Evolutionary conservation across 2,329 filamentous ascomycete species (phyloP), one percentile per base, ranked within the genome.

Genomic region (Boeremia lycopersici): DNA sequence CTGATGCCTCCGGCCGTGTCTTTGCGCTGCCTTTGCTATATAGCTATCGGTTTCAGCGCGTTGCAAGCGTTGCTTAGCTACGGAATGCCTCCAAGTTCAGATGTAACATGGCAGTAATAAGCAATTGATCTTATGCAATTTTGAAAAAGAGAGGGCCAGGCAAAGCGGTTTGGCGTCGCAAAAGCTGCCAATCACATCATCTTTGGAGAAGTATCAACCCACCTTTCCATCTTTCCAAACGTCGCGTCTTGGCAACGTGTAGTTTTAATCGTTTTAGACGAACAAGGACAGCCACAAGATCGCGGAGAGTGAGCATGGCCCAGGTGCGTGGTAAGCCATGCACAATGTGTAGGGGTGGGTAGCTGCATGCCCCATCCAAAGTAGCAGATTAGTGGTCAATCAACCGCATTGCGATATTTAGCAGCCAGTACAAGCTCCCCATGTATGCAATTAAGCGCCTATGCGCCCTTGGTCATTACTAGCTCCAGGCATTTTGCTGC

Each of bases 361-460:
- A 28, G 40, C 52, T 55, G 52, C 52, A 55, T 41, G 42, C 15
- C 28, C 26, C 46, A 25, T 29, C 36, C 25, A 46, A 55, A 46
- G n/a, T 8, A 41, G 42, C 42, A 47, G 31, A 38, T 51, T 52
- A 56, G 38, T 51, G 42, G 53, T 35, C 39, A 48, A 51, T 56
- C 33, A 15, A 26, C 38, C 38, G 42, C 26, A 43, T 48, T 52
- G 43, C 53, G 53, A 52, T 48, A 48, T 51, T 62, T 67, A 62
- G 59, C 51, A 55, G 44, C 62, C 62, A 62, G 59, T 61, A 13
- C n/a, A 39, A 40, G 39, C 59, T 31, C 58, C 59, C 33, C 49
- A 51, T 56, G 47, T 29, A 62, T 57, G 58, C 62, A 67, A 65
- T 71, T 72, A 70, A 62, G 68, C 69, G 69, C 68, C 61, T 57